Evolutionary conservation across 1,284 basidiomycete genomes (phyloP), one percentile per base, ranked within the genome.

Genomic region (Leccinum subatratum): DNA sequence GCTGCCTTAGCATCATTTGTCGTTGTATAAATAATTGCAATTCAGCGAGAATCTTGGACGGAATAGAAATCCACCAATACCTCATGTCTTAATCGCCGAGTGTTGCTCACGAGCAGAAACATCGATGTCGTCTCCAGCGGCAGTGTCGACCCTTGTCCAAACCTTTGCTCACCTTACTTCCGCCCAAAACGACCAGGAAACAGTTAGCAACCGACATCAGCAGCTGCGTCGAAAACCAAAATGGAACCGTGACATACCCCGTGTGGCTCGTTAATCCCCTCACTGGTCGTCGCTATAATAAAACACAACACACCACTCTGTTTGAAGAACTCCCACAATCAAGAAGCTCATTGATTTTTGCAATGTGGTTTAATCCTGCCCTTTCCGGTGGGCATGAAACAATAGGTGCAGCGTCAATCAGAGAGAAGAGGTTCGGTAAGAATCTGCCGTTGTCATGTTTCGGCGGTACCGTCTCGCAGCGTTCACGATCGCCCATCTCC

Each of bases 71-170:
- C 3, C 45, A 45, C 11, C 34, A 9, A 9, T 39, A n/a, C 42
- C 18, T 32, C 18, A 22, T 54, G 20, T n/a, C 32, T 34, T n/a
- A 37, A 18, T n/a, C 34, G 34, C 20, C 7, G 11, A 12, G 45
- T 67, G n/a, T 65, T 64, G 30, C 67, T 68, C n/a, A 61, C 67
- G 18, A 66, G 58, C 37, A 62, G 63, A 4, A 64, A 69, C 32
- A n/a, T 68, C 30, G 16, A 68, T 12, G 54, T 66, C 45, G 18
- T 66, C 63, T 37, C 14, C 34, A 65, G 18, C 34, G 18, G 56
- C 16, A 22, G 18, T 32, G 30, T 56, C 14, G 7, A 65, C 56
- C 6, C 63, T 51, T 9, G 48, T 68, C 20, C 67, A 69, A 34
- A 64, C 59, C 12, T 69, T 69, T 25, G 16, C 32, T 22, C 32